Evolutionary conservation across 345 rosid species (phyloP).

Genomic region (Mangifera indica): DNA sequence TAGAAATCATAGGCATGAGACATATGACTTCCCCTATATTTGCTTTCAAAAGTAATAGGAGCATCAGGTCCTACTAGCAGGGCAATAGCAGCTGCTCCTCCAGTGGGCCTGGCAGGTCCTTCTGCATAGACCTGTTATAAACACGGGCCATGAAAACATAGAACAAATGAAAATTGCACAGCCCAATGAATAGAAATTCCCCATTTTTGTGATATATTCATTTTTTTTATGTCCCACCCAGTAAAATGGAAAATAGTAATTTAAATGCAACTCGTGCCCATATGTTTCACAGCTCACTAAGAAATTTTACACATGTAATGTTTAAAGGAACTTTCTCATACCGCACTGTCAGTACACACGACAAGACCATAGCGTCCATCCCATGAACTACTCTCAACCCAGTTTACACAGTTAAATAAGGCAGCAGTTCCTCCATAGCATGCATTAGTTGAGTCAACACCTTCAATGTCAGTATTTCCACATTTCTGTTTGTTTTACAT

Average conservation of each 20-base stretch:
- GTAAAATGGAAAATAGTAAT: conserved; percentile 1
- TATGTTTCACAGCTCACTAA: neutral
- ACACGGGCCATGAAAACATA: conserved; percentile 15
- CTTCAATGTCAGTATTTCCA: conserved; percentile 97
- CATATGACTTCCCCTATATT: conserved; percentile 93
- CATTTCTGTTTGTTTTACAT: conserved; percentile 56
- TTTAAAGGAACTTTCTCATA: conserved; percentile 33
- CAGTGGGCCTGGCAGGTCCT: conserved; percentile 99
- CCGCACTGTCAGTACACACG: conserved; percentile 98
- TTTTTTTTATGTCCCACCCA: neutral
- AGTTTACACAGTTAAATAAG: conserved; percentile 90
- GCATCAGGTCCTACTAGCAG: conserved; percentile 93
- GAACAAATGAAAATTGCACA: neutral
- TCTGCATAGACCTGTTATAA: conserved; percentile 92
- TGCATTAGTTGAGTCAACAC: conserved; percentile 97
- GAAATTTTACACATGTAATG: neutral
- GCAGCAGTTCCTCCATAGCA: conserved; percentile 99
- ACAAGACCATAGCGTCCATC: conserved; percentile 98
- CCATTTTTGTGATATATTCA: neutral
- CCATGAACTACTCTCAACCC: conserved; percentile 99
- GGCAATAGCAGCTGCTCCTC: conserved; percentile 98
- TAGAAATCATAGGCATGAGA: conserved; percentile 97
- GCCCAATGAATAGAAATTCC: neutral
- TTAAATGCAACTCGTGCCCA: conserved; percentile 12
- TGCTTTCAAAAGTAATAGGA: conserved; percentile 91